Evolutionary conservation across 257 asterid genomes (phyloP), one percentile per base, ranked within the genome.

Genomic region (Solanum pinnatisectum): DNA sequence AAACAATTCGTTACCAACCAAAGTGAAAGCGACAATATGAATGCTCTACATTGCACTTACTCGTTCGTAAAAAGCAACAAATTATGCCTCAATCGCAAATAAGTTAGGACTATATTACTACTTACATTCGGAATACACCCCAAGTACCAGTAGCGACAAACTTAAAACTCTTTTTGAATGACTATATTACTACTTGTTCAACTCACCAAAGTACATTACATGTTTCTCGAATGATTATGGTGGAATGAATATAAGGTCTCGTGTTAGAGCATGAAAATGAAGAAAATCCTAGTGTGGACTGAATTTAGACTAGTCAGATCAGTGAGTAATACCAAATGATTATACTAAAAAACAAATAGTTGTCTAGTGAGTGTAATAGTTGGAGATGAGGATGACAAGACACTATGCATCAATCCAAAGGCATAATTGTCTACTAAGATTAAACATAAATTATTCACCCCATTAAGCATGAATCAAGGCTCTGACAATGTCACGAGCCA

Each of bases 401-500:
- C 86, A 82, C 70, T 82, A 81, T 49, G 86, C 86, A 82, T 82
- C 70, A 82, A 82, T 82, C 86, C 86, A 82, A 32, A 82, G 86
- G 86, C 86, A 82, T 82, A 20, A 49, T 49, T 82, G 70, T 82
- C 86, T 82, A 49, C 22, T 49, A 20, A 16, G 86, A 82, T 6
- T 82, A 81, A 46, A 46, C 85, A 30, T 36, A 70, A 76, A 86
- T 42, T 49, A 44, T 72, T 86, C 33, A 76, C 56, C 68, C 63
- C 27, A 86, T 86, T 71, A 44, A 52, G 77, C 76, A 78, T 59
- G 72, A 49, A 79, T 56, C 74, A 12, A 71, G 60, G 33, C 59
- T 83, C 89, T 83, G 87, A 86, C 88, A 83, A n/a, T 33, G 25
- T 74, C 90, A 90, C 86, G 87, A 90, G 74, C 67, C 88, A 32